Percentiles rank a stretch among this genome's conserved stretches.
These are phyloP conservation scores for Acanthamoeba sp. DNA, from an alignment of 208 protist species.

Conservation along the genomic window DNA sequence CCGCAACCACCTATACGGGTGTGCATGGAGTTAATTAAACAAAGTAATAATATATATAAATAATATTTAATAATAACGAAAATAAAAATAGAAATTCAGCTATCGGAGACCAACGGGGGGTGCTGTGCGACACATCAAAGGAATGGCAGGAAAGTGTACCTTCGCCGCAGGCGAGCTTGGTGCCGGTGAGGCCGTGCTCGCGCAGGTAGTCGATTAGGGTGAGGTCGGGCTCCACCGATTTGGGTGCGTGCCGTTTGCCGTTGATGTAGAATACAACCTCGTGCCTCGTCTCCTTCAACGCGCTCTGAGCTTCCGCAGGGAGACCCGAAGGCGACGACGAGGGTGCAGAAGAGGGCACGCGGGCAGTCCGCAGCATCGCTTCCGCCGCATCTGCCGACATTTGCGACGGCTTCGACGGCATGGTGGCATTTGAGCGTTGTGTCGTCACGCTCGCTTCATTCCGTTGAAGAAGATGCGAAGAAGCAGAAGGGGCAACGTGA, in stretches of 20 bases:
- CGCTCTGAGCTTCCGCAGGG: not conserved
- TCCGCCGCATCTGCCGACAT: slow-evolving; percentile 28
- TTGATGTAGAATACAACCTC: slow-evolving; percentile 63
- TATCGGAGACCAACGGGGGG: not conserved
- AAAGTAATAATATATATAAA: not conserved
- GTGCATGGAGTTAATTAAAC: not conserved
- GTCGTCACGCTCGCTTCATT: not conserved
- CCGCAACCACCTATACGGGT: slow-evolving; percentile 93
- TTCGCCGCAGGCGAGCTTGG: slow-evolving; percentile 45
- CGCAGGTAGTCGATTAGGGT: slow-evolving; percentile 71
- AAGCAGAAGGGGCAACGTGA: not conserved
- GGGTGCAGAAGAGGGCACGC: not conserved
- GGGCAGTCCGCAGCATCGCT: not conserved
- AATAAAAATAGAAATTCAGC: slow-evolving; percentile 16
- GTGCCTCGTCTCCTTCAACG: slow-evolving; percentile 30
- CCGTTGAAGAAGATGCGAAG: not conserved
- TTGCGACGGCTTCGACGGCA: not conserved
- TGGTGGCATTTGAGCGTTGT: not conserved
- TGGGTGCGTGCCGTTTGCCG: slow-evolving; percentile 31
- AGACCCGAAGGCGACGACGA: not conserved
- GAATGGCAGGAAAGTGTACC: not conserved
- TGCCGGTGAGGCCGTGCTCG: slow-evolving; percentile 18
- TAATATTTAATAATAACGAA: not conserved
- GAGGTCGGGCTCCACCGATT: slow-evolving; percentile 43
- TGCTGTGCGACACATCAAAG: not conserved